phyloP scores from a whole-genome alignment of 2,329 filamentous ascomycete genomes.

The Penicillium sp. region DNA sequence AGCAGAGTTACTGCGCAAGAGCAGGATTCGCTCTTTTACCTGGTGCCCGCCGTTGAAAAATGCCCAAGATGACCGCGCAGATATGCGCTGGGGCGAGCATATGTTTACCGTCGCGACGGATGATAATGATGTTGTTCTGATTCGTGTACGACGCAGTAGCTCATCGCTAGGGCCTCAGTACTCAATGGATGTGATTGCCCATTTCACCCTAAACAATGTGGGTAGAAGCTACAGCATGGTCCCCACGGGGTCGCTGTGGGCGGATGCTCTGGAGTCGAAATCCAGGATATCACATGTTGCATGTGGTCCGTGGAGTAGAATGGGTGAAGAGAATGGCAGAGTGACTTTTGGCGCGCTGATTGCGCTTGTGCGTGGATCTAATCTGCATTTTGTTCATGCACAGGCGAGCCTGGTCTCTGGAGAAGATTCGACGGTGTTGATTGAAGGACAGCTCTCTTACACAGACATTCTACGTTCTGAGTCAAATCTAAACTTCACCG shows the following conservation, averaged over 20 bases:
- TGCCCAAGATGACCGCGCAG: background rate
- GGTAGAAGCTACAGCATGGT: slow-evolving; percentile 16
- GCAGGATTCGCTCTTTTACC: slow-evolving; percentile 38
- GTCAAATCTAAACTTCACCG: slow-evolving; percentile 21
- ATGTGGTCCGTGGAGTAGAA: slow-evolving; percentile 32
- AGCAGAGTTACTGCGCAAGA: slow-evolving; percentile 24
- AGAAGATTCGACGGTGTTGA: background rate
- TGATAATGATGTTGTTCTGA: slow-evolving; percentile 32
- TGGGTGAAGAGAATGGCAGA: background rate
- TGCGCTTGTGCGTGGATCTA: slow-evolving; percentile 26
- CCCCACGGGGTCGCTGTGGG: slow-evolving; percentile 28
- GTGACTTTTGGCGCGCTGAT: slow-evolving; percentile 19
- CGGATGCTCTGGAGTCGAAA: slow-evolving; percentile 23
- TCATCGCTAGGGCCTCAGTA: slow-evolving; percentile 15
- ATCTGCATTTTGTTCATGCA: slow-evolving; percentile 25
- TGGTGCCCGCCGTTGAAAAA: slow-evolving; percentile 34
- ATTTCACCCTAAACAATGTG: slow-evolving; percentile 18
- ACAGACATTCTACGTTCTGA: slow-evolving; percentile 10
- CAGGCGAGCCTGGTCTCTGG: slow-evolving; percentile 15
- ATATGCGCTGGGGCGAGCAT: slow-evolving; percentile 31
- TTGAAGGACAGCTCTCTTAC: slow-evolving; percentile 5
- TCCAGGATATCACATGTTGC: slow-evolving; percentile 25
- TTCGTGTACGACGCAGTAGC: slow-evolving; percentile 22
- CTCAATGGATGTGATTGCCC: slow-evolving; percentile 24
- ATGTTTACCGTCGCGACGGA: slow-evolving; percentile 38